Base-by-base conservation (phyloP, 2,329 filamentous ascomycete species). In the Cryoendolithus antarcticus region DNA sequence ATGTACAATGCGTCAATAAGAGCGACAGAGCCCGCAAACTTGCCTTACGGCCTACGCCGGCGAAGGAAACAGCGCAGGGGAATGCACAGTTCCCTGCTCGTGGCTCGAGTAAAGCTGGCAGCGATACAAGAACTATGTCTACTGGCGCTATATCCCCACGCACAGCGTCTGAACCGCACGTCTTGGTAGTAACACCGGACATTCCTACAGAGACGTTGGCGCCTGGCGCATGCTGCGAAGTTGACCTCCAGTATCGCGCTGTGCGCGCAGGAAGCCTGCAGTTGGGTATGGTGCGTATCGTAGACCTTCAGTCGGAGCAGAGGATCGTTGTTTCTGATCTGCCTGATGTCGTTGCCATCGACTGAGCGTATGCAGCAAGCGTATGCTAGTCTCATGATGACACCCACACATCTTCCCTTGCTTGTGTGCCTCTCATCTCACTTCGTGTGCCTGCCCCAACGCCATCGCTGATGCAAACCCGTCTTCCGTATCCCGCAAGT, bases 161-260 rank as follows among this genome's bases (percentile, higher is more conserved):
- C 12, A 35, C 38, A 28, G 30, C 27, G 13, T 35, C 30, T 5
- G 12, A 19, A 34, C 30, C 11, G 19, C 37, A 32, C 21, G 12
- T 88, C 27, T 66, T 86, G n/a, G 86, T 80, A 51, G 63, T 88
- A 36, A 86, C 77, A 42, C 78, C 82, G 3, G 82, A 88, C 57
- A 74, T 80, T 15, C 69, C 81, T 27, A 72, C 88, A 24, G 83
- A 83, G 0, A 81, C 82, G 27, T 62, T 91, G 30, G 73, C 77
- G 19, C 75, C 83, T 0, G 75, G 75, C 2, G 77, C 81, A 6
- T 88, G 82, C 53, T 82, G 86, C 50, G 79, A 80, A 30, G 77
- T 75, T 1, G 80, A 84, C 56, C 58, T 89, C 48, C 74, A 75
- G 48, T 86, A 89, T 48, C 63, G 86, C 38, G 77, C 82, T 3